Evolutionary conservation across 495 filamentous ascomycete species (phyloP), one percentile per base, ranked within the genome.

Genomic region (Neurospora hispaniola): DNA sequence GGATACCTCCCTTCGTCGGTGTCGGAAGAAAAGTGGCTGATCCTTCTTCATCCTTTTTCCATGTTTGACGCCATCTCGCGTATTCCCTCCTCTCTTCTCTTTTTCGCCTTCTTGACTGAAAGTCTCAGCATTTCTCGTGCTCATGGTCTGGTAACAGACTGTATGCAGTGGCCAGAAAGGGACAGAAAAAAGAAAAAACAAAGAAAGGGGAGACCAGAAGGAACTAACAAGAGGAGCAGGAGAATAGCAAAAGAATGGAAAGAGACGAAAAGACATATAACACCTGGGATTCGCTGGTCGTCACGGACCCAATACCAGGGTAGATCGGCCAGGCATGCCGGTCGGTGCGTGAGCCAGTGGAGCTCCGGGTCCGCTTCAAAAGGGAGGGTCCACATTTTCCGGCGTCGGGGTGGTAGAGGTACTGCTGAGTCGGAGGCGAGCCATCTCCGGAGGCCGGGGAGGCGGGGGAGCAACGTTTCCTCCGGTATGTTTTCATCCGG

Each of bases 291-390:
- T 76, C 76, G 70, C 76, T 76, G 71, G 71, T 85, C 79, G 81
- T 84, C 84, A 84, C 81, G 82, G 78, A 85, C 82, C 80, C 79
- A 31, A n/a, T n/a, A n/a, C n/a, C n/a, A n/a, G n/a, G n/a, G n/a
- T n/a, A n/a, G n/a, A n/a, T n/a, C n/a, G n/a, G n/a, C n/a, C n/a
- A n/a, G n/a, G n/a, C n/a, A n/a, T n/a, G n/a, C n/a, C n/a, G n/a
- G n/a, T n/a, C n/a, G n/a, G n/a, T n/a, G n/a, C n/a, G n/a, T n/a
- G n/a, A n/a, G n/a, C n/a, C n/a, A n/a, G n/a, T n/a, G n/a, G n/a
- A n/a, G n/a, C n/a, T n/a, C n/a, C n/a, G n/a, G n/a, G n/a, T n/a
- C n/a, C n/a, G n/a, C n/a, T n/a, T n/a, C n/a, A n/a, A n/a, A n/a
- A n/a, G n/a, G n/a, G n/a, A n/a, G n/a, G n/a, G n/a, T n/a, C n/a